phyloP scores from a whole-genome alignment of 2,329 filamentous ascomycete genomes.

The Botrytis pseudocinerea region DNA sequence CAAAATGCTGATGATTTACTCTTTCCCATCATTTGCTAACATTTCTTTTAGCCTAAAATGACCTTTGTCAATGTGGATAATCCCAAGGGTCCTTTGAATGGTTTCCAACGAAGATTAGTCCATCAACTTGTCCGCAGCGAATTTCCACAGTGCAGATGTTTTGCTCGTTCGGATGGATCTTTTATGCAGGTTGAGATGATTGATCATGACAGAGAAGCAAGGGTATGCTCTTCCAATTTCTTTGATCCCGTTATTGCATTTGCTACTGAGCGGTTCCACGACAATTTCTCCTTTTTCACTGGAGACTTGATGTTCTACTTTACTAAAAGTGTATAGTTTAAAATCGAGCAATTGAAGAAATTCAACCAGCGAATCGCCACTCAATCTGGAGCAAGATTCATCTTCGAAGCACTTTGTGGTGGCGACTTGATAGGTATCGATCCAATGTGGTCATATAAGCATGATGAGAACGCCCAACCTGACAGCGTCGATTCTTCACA shows the following conservation, averaged over 20 bases:
- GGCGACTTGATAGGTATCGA: conserved; percentile 38
- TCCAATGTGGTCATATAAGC: conserved; percentile 42
- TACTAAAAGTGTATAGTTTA: conserved; percentile 12
- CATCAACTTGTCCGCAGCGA: conserved; percentile 66
- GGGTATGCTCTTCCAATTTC: conserved; percentile 27
- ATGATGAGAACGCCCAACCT: background rate
- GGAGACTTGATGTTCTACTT: no score
- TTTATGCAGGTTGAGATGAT: conserved; percentile 41
- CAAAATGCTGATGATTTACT: background rate
- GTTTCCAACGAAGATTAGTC: conserved; percentile 64
- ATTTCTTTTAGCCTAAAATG: conserved; percentile 30
- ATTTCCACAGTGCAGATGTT: conserved; percentile 45
- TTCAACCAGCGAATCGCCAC: conserved; percentile 19
- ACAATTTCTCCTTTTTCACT: no score
- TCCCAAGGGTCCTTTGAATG: conserved; percentile 47
- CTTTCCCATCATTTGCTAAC: background rate
- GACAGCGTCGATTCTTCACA: background rate
- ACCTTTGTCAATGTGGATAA: conserved; percentile 50
- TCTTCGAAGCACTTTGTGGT: conserved; percentile 40
- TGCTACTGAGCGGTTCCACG: background rate
- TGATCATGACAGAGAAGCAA: conserved; percentile 33
- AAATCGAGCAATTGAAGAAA: conserved; percentile 10
- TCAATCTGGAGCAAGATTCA: conserved; percentile 35
- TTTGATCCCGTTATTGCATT: background rate
- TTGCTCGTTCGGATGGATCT: conserved; percentile 32